Percentiles rank a stretch among this genome's conserved stretches.
Evolutionary conservation across 768 basidiomycete genomes (phyloP).

Genomic region (Panaeolus cyanescens): DNA sequence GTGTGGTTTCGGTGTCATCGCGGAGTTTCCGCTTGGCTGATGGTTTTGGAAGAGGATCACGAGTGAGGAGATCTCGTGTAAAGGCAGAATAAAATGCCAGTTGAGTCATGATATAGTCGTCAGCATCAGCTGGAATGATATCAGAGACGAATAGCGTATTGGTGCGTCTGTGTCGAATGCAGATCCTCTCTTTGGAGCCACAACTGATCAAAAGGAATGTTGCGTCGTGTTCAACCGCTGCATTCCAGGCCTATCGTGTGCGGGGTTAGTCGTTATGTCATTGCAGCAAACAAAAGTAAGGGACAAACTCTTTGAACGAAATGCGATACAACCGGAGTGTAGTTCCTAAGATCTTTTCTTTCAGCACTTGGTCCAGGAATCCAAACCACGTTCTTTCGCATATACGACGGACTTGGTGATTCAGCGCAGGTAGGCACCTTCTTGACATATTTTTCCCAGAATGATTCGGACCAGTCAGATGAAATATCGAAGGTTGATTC

Average conservation of each 20-base stretch:
- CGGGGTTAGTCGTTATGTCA: not conserved
- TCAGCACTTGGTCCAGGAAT: too few relatives aligned
- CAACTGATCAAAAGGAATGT: conserved; percentile 10
- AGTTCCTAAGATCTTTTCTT: too few relatives aligned
- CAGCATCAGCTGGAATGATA: not conserved
- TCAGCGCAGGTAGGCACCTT: too few relatives aligned
- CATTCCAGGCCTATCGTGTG: conserved; percentile 6
- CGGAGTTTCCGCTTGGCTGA: not conserved
- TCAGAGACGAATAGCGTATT: conserved; percentile 12
- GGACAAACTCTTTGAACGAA: not conserved
- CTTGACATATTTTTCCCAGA: too few relatives aligned
- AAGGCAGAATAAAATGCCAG: not conserved
- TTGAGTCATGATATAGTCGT: not conserved
- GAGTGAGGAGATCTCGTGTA: not conserved
- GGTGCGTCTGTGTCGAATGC: conserved; percentile 9
- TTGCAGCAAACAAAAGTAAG: not conserved
- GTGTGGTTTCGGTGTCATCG: not conserved
- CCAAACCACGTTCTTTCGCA: too few relatives aligned
- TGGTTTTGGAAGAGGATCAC: not conserved
- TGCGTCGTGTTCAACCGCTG: conserved; percentile 6
- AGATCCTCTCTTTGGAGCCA: conserved; percentile 10
- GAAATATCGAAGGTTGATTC: too few relatives aligned
- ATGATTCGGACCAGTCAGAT: too few relatives aligned
- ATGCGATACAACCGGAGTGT: too few relatives aligned
- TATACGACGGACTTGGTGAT: too few relatives aligned